These are phyloP conservation scores for Pulveroboletus sp. DNA, from an alignment of 768 basidiomycete species.

Conservation along the genomic window DNA sequence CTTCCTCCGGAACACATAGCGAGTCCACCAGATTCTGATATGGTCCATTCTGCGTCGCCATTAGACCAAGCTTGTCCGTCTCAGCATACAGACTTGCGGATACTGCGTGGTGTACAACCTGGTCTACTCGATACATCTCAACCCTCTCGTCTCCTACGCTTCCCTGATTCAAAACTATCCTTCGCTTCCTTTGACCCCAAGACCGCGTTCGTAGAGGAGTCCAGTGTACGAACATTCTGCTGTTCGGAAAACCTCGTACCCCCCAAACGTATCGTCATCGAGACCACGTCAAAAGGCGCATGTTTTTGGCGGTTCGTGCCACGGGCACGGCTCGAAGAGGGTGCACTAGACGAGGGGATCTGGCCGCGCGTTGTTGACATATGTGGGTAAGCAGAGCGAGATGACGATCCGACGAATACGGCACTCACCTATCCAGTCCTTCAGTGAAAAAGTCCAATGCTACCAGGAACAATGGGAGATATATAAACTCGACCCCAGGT, in stretches of 20 bases:
- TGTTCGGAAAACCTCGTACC: conserved; percentile 45
- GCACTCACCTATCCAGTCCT: conserved; percentile 11
- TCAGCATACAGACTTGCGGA: conserved; percentile 11
- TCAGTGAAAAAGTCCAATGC: conserved; percentile 45
- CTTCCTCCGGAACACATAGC: not conserved
- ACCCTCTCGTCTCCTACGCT: conserved; percentile 54
- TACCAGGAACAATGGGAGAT: conserved; percentile 84
- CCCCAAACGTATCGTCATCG: conserved; percentile 71
- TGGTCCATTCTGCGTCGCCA: conserved; percentile 7
- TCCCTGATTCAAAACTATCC: conserved; percentile 51
- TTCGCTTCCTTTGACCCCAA: conserved; percentile 75
- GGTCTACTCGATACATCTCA: conserved; percentile 66
- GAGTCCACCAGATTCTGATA: not conserved
- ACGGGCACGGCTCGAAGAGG: conserved; percentile 53
- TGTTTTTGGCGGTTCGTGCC: conserved; percentile 77
- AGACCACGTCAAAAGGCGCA: conserved; percentile 51
- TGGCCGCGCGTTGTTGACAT: conserved; percentile 67
- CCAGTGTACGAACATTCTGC: conserved; percentile 39
- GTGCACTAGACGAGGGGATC: conserved; percentile 57
- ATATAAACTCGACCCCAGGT: conserved; percentile 74
- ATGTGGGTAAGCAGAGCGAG: conserved; percentile 53
- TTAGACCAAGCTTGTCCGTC: conserved; percentile 3
- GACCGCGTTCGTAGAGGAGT: conserved; percentile 46
- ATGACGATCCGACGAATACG: conserved; percentile 1
- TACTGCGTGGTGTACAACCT: conserved; percentile 44